Conservation (phyloP, 306 rosid genomes). For the Oemleria cerasiformis region DNA sequence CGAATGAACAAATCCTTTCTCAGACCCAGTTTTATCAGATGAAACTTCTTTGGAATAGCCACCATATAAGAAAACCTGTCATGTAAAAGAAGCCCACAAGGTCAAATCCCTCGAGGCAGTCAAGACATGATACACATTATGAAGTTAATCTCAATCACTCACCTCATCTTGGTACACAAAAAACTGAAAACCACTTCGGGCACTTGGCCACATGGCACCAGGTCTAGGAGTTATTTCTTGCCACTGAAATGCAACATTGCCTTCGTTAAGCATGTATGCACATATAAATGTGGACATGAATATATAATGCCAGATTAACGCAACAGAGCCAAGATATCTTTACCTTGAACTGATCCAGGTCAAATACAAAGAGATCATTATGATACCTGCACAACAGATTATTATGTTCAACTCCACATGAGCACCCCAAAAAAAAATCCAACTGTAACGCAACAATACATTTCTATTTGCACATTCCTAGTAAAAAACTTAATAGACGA, state of each 20-base stretch:
- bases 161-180: conserved; percentile 91
- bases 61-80: conserved; percentile 88
- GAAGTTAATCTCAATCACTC: conserved; percentile 29
- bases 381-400: conserved; percentile 63
- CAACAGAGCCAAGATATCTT: conserved; percentile 15
- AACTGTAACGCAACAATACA: not conserved
- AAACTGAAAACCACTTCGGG: conserved; percentile 93
- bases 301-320: conserved; percentile 12
- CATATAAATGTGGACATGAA: not conserved
- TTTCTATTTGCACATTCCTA: not conserved
- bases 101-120: not conserved
- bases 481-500: too few relatives aligned
- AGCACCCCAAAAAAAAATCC: not conserved
- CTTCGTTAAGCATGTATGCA: conserved; percentile 1
- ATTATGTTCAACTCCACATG: not conserved
- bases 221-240: conserved; percentile 94
- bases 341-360: conserved; percentile 95
- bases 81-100: conserved; percentile 23
- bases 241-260: conserved; percentile 62
- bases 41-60: conserved; percentile 96
- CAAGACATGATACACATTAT: not conserved
- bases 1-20: conserved; percentile 89
- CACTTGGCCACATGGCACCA: conserved; percentile 97
- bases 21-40: conserved; percentile 67
- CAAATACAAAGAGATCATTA: conserved; percentile 87